Evolutionary conservation across 2,329 filamentous ascomycete genomes (phyloP), one percentile per base, ranked within the genome.

Genomic region (Aureobasidium zeae): DNA sequence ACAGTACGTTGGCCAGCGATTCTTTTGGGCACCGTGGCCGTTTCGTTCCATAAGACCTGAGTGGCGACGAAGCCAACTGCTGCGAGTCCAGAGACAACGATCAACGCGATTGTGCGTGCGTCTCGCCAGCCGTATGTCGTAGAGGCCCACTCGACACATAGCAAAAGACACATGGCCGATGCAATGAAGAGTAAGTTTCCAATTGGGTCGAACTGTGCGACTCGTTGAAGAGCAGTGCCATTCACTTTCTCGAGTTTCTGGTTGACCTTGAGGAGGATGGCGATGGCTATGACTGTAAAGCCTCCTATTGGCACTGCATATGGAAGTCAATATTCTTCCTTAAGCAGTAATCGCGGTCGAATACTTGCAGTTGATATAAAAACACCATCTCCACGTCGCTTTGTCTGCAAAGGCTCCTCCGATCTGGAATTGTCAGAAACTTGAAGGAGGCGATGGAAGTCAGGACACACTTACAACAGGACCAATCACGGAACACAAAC

Each of bases 341-440:
- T n/a, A 32, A 15, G n/a, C 19, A n/a, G 16, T 11, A 26, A 26
- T 26, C n/a, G 24, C 24, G n/a, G n/a, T 8, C n/a, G 24, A n/a
- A 26, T 10, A 9, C 19, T 8, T 15, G 13, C 30, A 16, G 49
- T 75, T 74, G 54, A 74, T 71, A 45, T 66, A 70, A 56, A 70
- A 71, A 49, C 64, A 72, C 67, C 68, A 70, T 9, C 69, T 54
- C 68, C 69, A 71, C 12, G 64, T 62, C 2, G 68, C 53, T 37
- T 54, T 46, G 49, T 64, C 57, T 49, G 63, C 60, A 31, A 60
- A 60, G 6, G 55, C 60, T 34, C 63, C 62, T 8, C 63, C 64
- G 28, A 67, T 49, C 28, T n/a, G n/a, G n/a, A n/a, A n/a, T n/a
- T n/a, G n/a, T n/a, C n/a, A n/a, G n/a, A n/a, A n/a, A n/a, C n/a